A percentile compares a stretch with the other conserved stretches of the same genome.
phyloP scores from a whole-genome alignment of 768 basidiomycete species.

The Gyrodon lividus region DNA sequence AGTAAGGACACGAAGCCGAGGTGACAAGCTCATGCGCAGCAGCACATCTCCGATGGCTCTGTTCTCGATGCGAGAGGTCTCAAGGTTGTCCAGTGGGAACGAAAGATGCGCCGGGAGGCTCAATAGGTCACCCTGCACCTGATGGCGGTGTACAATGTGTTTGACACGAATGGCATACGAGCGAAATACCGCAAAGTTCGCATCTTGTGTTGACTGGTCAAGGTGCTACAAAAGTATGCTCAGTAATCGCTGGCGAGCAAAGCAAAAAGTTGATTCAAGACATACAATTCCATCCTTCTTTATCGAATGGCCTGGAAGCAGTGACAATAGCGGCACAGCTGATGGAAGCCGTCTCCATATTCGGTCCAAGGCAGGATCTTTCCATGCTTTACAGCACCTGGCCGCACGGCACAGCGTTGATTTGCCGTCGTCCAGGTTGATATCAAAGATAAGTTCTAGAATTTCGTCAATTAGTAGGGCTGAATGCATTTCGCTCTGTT shows the following conservation, averaged over 20 bases:
- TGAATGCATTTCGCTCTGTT: conserved; percentile 37
- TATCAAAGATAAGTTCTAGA: conserved; percentile 41
- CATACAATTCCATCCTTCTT: conserved; percentile 13
- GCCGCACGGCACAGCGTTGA: conserved; percentile 36
- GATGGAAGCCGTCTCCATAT: conserved; percentile 45
- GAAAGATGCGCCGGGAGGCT: conserved; percentile 3
- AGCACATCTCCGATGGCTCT: conserved; percentile 12
- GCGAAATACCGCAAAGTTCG: conserved; percentile 8
- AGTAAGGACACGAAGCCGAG: conserved; percentile 34
- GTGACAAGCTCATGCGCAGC: conserved; percentile 32
- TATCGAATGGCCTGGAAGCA: conserved; percentile 27
- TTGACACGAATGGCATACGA: conserved; percentile 26
- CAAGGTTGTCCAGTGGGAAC: conserved; percentile 12
- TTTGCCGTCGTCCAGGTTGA: conserved; percentile 28
- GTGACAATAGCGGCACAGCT: conserved; percentile 39
- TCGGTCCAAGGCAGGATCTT: conserved; percentile 46
- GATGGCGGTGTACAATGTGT: conserved; percentile 22
- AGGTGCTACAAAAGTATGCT: conserved; percentile 13
- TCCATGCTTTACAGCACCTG: conserved; percentile 46
- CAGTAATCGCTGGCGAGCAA: background rate
- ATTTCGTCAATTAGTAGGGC: conserved; percentile 51
- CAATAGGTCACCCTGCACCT: conserved; percentile 6
- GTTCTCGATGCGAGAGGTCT: conserved; percentile 20
- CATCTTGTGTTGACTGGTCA: background rate
- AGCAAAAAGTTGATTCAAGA: background rate